Conservation (phyloP, 257 asterid species). For the Nicotiana undulata region DNA sequence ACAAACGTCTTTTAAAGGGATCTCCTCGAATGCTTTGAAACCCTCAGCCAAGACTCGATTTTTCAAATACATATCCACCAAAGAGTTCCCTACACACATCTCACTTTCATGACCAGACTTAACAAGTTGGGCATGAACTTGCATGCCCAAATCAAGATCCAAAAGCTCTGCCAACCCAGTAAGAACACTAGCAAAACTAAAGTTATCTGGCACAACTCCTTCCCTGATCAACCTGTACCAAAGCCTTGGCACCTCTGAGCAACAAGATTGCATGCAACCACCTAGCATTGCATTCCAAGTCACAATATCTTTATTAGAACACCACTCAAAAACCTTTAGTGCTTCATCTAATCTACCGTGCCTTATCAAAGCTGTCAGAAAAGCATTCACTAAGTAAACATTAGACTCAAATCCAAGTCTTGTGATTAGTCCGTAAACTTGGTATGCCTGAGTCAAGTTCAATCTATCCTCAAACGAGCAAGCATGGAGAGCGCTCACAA, state of each 20-base stretch:
- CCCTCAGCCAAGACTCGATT: slow-evolving; percentile 37
- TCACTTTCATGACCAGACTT: slow-evolving; percentile 60
- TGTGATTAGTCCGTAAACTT: slow-evolving; percentile 43
- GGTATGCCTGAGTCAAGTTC: slow-evolving; percentile 32
- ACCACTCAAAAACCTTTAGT: slow-evolving; percentile 33
- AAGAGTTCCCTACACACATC: slow-evolving; percentile 55
- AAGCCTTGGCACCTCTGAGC: slow-evolving; percentile 30
- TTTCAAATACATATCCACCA: slow-evolving; percentile 68
- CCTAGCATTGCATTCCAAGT: slow-evolving; percentile 72
- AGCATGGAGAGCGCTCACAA: slow-evolving; percentile 65
- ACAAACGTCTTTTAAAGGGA: slow-evolving; percentile 40
- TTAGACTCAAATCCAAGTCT: slow-evolving; percentile 58
- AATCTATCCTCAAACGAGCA: slow-evolving; percentile 40
- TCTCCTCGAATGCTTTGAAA: slow-evolving; percentile 54
- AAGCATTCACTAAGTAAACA: slow-evolving; percentile 42
- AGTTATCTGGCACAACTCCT: slow-evolving; percentile 56
- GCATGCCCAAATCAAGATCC: slow-evolving; percentile 47
- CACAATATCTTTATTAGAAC: slow-evolving; percentile 33
- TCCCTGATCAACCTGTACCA: slow-evolving; percentile 48
- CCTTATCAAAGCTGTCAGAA: slow-evolving; percentile 48
- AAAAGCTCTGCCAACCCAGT: slow-evolving; percentile 59
- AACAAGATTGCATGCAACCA: slow-evolving; percentile 41
- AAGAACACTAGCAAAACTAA: slow-evolving; percentile 57
- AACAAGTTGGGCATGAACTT: slow-evolving; percentile 47
- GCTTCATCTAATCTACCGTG: slow-evolving; percentile 47